Evolutionary conservation across 352 stramenopile species (phyloP), one percentile per base, ranked within the genome.

Genomic region (Globisporangium acanthophoron): DNA sequence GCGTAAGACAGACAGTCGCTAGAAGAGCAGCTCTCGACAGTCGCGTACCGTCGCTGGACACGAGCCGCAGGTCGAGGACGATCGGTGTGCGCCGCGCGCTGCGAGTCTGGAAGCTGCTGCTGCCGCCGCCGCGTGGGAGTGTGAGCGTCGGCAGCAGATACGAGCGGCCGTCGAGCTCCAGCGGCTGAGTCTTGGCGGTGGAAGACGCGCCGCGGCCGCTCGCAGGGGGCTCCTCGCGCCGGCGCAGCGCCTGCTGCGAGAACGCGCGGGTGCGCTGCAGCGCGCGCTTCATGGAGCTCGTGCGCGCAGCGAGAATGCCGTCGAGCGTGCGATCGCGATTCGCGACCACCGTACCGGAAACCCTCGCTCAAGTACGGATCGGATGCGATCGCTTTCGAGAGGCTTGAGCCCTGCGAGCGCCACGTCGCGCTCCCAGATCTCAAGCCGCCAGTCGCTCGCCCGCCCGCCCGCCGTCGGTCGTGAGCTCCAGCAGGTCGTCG

Each of bases 101-200:
- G 12, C 16, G 15, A 9, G 76, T 62, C 52, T 84, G 70, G 56
- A 85, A 73, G 20, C n/a, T 58, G 54, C 13, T 71, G 31, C 53
- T 35, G 24, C 58, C 37, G 5, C 62, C 63, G 8, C 53, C 62
- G 54, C 73, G 79, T 33, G 69, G 56, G 56, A 92, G 65, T 55
- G 74, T 86, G 48, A 89, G 59, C 53, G 81, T 92, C 52, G 79
- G 81, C 56, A 92, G 61, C 33, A 92, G 69, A 60, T 90, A 92
- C 63, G 75, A 86, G 29, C 78, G 75, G 7, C 81, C 81, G 33
- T 88, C 69, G 6, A 90, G 65, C 59, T 85, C 73, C 31, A 76
- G 66, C 24, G 71, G 66, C 44, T 49, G 44, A 29, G 70, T 58
- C 3, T 59, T 57, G 39, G 63, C 54, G 7, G 49, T 33, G 16